These are phyloP conservation scores for Moniliophthora roreri DNA, from an alignment of 1,284 basidiomycete genomes.

Conservation along the genomic window DNA sequence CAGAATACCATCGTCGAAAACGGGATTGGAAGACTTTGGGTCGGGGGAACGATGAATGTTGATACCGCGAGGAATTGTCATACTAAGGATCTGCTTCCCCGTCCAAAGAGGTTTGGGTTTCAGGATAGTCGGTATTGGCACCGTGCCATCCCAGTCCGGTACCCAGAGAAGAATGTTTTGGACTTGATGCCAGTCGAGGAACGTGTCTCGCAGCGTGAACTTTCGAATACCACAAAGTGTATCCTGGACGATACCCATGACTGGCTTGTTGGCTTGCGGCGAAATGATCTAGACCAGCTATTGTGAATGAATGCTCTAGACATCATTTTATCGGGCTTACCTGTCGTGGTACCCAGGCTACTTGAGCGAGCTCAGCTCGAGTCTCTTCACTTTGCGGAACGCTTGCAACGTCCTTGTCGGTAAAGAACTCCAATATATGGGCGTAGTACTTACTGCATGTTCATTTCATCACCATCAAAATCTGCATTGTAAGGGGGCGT, in stretches of 20 bases:
- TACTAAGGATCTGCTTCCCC: slow-evolving; percentile 93
- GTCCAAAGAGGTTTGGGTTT: slow-evolving; percentile 99
- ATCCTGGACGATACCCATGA: slow-evolving; percentile 99
- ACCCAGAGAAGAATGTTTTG: slow-evolving; percentile 99
- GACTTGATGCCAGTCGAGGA: slow-evolving; percentile 91
- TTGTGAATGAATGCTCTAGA: slow-evolving; percentile 1
- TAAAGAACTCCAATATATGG: slow-evolving; percentile 8
- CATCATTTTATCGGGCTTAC: slow-evolving; percentile 38
- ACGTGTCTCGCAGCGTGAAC: slow-evolving; percentile 93
- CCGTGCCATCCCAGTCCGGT: slow-evolving; percentile 93
- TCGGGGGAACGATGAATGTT: slow-evolving; percentile 88
- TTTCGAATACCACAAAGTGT: slow-evolving; percentile 98
- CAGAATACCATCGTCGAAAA: slow-evolving; percentile 91
- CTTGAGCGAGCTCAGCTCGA: slow-evolving; percentile 96
- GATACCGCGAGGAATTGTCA: slow-evolving; percentile 95
- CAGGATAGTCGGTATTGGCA: slow-evolving; percentile 92
- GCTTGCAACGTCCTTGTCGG: slow-evolving; percentile 37
- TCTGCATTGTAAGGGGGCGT: slow-evolving; percentile 95
- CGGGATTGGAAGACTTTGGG: slow-evolving; percentile 77
- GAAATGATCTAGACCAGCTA: slow-evolving; percentile 82
- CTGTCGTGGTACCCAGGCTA: slow-evolving; percentile 98
- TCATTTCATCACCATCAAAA: slow-evolving; percentile 99
- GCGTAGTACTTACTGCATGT: slow-evolving; percentile 83
- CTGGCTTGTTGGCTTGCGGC: slow-evolving; percentile 99
- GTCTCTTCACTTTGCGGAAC: slow-evolving; percentile 99